Conservation (phyloP, 2,329 filamentous ascomycete species). For the Neonectria ditissima region DNA sequence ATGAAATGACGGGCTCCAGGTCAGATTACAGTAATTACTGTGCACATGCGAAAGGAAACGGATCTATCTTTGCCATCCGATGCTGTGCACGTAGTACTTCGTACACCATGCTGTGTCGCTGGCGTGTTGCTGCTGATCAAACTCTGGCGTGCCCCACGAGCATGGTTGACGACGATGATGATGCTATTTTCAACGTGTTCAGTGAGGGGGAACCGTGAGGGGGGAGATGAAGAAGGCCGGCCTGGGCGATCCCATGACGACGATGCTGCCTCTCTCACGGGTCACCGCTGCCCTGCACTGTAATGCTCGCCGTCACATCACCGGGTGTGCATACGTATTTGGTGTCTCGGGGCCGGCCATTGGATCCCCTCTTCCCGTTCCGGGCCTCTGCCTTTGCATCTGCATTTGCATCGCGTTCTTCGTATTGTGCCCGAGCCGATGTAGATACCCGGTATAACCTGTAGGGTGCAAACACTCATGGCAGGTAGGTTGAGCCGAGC, state of each 20-base stretch:
- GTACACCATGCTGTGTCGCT: not conserved
- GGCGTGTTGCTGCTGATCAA: slow-evolving; percentile 12
- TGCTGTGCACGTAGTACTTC: too few species aligned
- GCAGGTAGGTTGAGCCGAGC: slow-evolving; percentile 5
- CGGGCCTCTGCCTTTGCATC: slow-evolving; percentile 2
- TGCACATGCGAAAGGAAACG: slow-evolving; percentile 1
- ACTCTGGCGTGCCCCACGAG: slow-evolving; percentile 12
- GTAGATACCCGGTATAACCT: slow-evolving; percentile 4
- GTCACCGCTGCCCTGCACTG: not conserved
- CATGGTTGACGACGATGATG: not conserved
- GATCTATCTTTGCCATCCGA: not conserved
- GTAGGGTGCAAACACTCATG: not conserved
- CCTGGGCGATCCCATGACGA: slow-evolving; percentile 13
- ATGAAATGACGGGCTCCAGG: slow-evolving; percentile 27
- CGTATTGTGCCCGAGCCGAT: slow-evolving; percentile 5
- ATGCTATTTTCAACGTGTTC: slow-evolving; percentile 17
- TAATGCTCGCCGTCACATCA: slow-evolving; percentile 22
- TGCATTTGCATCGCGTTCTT: not conserved
- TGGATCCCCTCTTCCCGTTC: not conserved
- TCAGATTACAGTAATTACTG: slow-evolving; percentile 23
- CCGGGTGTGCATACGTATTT: slow-evolving; percentile 16
- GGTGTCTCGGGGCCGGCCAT: slow-evolving; percentile 3
- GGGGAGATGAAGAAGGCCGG: slow-evolving; percentile 4
- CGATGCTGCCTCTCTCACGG: slow-evolving; percentile 6
- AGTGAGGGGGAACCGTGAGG: slow-evolving; percentile 3